A percentile compares a stretch with the other conserved stretches of the same genome.
Evolutionary conservation across 73 alveolate genomes (phyloP).

Genomic region (Durusdinium trenchii): DNA sequence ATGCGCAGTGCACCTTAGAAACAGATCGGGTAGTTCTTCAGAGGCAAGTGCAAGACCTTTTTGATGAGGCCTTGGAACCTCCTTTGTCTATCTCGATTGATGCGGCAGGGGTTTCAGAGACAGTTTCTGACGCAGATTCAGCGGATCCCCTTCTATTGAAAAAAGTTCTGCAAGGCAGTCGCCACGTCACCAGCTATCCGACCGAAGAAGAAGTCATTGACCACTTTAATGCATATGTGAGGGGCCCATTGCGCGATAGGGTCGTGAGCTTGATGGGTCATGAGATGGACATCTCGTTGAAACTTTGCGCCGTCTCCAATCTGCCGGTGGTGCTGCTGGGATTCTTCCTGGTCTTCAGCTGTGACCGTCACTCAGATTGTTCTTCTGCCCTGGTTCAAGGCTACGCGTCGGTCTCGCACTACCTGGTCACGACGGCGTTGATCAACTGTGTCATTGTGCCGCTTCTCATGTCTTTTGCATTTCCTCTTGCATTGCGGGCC

Average conservation of each 20-base stretch:
- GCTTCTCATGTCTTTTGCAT: background rate
- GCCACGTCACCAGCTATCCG: constrained; percentile 28
- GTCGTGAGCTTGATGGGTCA: background rate
- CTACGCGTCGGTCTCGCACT: background rate
- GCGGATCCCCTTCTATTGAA: background rate
- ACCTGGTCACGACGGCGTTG: background rate
- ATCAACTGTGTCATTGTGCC: background rate
- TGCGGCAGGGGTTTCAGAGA: background rate
- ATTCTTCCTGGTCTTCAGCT: background rate
- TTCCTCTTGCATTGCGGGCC: background rate
- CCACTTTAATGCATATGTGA: background rate
- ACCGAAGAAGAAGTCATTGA: background rate
- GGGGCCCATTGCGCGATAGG: constrained; percentile 12
- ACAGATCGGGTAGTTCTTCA: background rate
- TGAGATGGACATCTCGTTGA: background rate
- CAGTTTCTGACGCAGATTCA: background rate
- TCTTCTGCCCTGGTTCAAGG: constrained; percentile 7
- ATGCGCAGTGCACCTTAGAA: background rate
- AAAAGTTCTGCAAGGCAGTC: background rate
- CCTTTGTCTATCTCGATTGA: background rate
- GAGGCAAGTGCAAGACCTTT: background rate
- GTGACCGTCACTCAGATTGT: constrained; percentile 41
- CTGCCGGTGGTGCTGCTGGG: background rate
- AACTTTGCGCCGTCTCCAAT: background rate
- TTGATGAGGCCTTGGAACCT: constrained; percentile 26